Conservation (phyloP, 2,329 filamentous ascomycete genomes). For the Penicillium sp. region DNA sequence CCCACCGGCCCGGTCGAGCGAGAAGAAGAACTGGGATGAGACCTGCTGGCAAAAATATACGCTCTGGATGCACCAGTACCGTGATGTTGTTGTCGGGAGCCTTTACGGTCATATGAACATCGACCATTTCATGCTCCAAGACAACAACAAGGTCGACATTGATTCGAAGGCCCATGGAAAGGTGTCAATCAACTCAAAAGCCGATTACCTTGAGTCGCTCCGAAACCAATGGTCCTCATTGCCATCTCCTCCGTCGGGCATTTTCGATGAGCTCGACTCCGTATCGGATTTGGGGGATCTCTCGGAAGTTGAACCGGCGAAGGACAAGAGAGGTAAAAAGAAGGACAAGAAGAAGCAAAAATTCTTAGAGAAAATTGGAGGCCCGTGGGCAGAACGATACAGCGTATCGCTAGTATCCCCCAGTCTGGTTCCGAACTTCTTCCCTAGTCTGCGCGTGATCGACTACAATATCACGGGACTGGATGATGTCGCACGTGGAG, state of each 20-base stretch:
- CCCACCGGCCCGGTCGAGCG: slow-evolving; percentile 78
- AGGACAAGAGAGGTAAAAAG: slow-evolving; percentile 49
- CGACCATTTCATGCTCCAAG: slow-evolving; percentile 92
- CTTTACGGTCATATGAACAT: slow-evolving; percentile 98
- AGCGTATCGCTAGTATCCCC: slow-evolving; percentile 76
- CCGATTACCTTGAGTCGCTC: slow-evolving; percentile 76
- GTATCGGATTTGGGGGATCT: slow-evolving; percentile 3
- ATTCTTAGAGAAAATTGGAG: slow-evolving; percentile 67
- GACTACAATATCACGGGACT: slow-evolving; percentile 89
- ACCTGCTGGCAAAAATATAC: slow-evolving; percentile 98
- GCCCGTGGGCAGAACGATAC: slow-evolving; percentile 80
- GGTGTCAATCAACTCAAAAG: slow-evolving; percentile 64
- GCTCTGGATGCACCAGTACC: slow-evolving; percentile 83
- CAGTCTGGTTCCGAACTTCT: slow-evolving; percentile 90
- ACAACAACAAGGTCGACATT: slow-evolving; percentile 72
- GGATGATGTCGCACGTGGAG: slow-evolving; percentile 49
- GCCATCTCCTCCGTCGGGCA: slow-evolving; percentile 51
- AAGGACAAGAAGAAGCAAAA: slow-evolving; percentile 49
- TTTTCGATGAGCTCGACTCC: slow-evolving; percentile 13
- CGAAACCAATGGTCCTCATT: slow-evolving; percentile 74
- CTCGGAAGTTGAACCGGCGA: slow-evolving; percentile 14
- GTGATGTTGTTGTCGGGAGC: slow-evolving; percentile 77
- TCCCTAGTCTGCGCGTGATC: slow-evolving; percentile 82
- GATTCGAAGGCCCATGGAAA: slow-evolving; percentile 40
- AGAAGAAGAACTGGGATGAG: slow-evolving; percentile 90